Conservation (phyloP, 441 rosid genomes). For the Pelargonium exstipulatum region DNA sequence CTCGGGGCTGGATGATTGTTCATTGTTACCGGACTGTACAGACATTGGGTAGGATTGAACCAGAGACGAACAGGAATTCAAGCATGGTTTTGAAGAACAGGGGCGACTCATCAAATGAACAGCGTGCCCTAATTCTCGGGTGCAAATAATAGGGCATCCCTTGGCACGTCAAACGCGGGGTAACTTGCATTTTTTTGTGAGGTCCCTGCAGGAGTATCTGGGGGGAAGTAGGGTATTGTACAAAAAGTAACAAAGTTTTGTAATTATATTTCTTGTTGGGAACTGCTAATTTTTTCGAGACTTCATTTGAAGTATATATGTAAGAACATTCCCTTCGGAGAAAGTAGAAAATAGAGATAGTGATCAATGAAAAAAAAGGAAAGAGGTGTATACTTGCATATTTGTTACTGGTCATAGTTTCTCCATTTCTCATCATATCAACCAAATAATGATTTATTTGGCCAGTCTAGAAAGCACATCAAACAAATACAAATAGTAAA, state of each 20-base stretch:
- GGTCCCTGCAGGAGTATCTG: constrained; percentile 5
- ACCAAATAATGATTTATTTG: no score
- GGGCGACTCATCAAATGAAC: constrained; percentile 13
- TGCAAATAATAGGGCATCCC: constrained; percentile 4
- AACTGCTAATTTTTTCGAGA: constrained; percentile 17
- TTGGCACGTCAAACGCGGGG: neutral
- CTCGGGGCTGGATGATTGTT: constrained; percentile 63
- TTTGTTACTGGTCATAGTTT: neutral
- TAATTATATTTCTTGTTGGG: constrained; percentile 18
- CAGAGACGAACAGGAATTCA: constrained; percentile 1
- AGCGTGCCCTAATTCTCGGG: constrained; percentile 14
- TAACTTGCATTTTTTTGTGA: neutral
- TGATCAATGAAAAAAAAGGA: constrained; percentile 11
- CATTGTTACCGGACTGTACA: constrained; percentile 46
- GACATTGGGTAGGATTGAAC: constrained; percentile 48
- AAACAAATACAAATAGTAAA: no score
- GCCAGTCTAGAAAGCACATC: no score
- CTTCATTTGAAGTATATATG: constrained; percentile 1
- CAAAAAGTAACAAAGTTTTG: constrained; percentile 21
- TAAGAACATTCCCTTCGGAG: constrained; percentile 22
- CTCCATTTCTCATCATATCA: neutral
- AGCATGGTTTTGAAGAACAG: constrained; percentile 6
- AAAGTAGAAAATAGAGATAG: constrained; percentile 13
- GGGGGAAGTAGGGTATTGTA: constrained; percentile 7
- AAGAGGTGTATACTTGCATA: neutral